Base-by-base conservation (phyloP, 1,284 basidiomycete genomes). In the Rhodotorula sp. region DNA sequence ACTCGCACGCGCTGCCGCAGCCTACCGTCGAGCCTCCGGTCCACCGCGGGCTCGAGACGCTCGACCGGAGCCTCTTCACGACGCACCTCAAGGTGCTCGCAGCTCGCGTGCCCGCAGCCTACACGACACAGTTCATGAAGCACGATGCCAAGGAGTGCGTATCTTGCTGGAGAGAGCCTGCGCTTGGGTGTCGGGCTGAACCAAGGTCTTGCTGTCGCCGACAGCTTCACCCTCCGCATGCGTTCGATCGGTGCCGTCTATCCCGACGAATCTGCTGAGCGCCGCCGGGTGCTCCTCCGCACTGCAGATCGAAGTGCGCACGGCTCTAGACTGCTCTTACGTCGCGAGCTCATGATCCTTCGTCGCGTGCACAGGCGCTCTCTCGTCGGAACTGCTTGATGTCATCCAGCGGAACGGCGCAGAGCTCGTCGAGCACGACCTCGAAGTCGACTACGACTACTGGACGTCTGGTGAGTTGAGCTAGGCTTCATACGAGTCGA, bases 391-490 rank as follows among this genome's bases (percentile, higher is more conserved):
- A 46, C 84, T 87, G 46, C 81, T 82, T 61, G 81, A 85, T 10
- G 87, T 88, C 77, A 80, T 95, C 64, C 81, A 84, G 46, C 80
- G 81, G 25, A 84, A 89, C 73, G 82, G 84, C 1, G 85, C 84
- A 42, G 85, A 86, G 19, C 78, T 92, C n/a, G 83, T 87, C 17
- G 81, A 82, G 16, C 86, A 91, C 78, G 83, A 81, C 3, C 75
- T 97, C 46, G 82, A 88, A 25, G 82, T 97, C 34, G 86, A 87
- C 70, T 97, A 97, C 79, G 86, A 90, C 78, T 90, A 92, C 80
- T 97, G 93, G 93, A 89, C 85, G 8, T 86, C 90, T 66, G 88
- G 93, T 92, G 75, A 21, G 49, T 42, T 19, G 0, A 1, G 21
- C 16, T 17, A 9, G 4, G 1, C 2, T 0, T 1, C 14, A 1